These are phyloP conservation scores for Zopfia rhizophila DNA, from an alignment of 2,329 filamentous ascomycete genomes.

Conservation along the genomic window DNA sequence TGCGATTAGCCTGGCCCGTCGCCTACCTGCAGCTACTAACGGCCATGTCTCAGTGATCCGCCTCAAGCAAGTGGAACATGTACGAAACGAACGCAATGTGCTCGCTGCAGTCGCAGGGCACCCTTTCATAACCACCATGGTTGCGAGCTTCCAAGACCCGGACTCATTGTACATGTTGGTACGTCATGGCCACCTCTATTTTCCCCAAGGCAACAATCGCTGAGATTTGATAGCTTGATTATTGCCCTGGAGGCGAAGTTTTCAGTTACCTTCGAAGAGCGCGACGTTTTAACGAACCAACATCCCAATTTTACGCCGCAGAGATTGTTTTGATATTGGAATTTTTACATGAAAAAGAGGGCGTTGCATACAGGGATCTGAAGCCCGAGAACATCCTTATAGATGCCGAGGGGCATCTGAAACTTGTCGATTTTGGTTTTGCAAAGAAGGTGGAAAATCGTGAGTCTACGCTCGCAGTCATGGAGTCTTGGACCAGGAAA, in stretches of 20 bases:
- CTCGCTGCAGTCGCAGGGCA: slow-evolving; percentile 81
- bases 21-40: slow-evolving; percentile 29
- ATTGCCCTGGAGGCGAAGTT: slow-evolving; percentile 84
- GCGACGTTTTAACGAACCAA: slow-evolving; percentile 80
- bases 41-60: slow-evolving; percentile 69
- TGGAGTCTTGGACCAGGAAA: neutral
- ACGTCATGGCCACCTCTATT: slow-evolving; percentile 31
- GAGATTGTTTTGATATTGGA: slow-evolving; percentile 86
- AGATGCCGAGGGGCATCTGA: slow-evolving; percentile 80
- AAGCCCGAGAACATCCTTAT: slow-evolving; percentile 86
- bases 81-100: slow-evolving; percentile 83
- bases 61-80: slow-evolving; percentile 87
- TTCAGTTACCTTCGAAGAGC: slow-evolving; percentile 84
- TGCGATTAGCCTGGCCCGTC: slow-evolving; percentile 22
- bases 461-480: slow-evolving; percentile 39
- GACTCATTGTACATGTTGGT: slow-evolving; percentile 83
- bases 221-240: slow-evolving; percentile 68
- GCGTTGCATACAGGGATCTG: slow-evolving; percentile 82
- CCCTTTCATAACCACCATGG: slow-evolving; percentile 83
- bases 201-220: slow-evolving; percentile 9
- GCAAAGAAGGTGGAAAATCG: slow-evolving; percentile 78
- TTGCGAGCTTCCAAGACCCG: slow-evolving; percentile 81
- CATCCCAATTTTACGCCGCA: slow-evolving; percentile 82
- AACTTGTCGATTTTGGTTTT: slow-evolving; percentile 86
- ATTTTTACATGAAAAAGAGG: slow-evolving; percentile 81